Percentiles rank a stretch among this genome's conserved stretches.
phyloP scores from a whole-genome alignment of 2,329 filamentous ascomycete species.

The Chrysoporthe puriensis region DNA sequence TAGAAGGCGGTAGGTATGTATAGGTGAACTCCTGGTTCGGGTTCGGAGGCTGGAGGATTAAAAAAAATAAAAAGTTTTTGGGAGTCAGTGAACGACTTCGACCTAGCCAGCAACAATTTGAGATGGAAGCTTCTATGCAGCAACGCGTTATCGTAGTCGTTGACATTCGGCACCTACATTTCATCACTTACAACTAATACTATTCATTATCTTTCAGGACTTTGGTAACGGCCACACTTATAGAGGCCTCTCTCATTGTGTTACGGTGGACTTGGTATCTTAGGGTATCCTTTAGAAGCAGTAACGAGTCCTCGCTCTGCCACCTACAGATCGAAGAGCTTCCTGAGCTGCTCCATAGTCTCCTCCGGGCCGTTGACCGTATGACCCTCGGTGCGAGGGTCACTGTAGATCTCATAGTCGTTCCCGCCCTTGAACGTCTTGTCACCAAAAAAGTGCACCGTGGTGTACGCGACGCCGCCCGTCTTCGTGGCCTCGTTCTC shows the following conservation, averaged over 20 bases:
- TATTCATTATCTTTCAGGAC: not conserved
- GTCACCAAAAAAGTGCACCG: constrained; percentile 97
- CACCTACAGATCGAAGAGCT: constrained; percentile 68
- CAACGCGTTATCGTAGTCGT: not conserved
- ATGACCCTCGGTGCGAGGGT: constrained; percentile 83
- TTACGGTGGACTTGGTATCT: constrained; percentile 18
- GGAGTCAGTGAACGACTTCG: not conserved
- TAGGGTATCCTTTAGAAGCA: constrained; percentile 1
- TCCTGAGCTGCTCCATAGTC: constrained; percentile 77
- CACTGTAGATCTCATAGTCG: constrained; percentile 91
- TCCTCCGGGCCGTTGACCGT: constrained; percentile 80
- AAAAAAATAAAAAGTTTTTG: not conserved
- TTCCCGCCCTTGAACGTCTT: constrained; percentile 92
- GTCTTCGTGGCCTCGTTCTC: constrained; percentile 75
- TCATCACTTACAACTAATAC: no score
- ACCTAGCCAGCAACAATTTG: not conserved
- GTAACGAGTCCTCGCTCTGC: not conserved
- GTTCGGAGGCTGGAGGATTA: not conserved
- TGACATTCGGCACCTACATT: no score
- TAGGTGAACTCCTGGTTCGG: not conserved
- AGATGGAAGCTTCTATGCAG: not conserved
- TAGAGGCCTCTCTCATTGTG: not conserved
- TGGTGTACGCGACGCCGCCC: constrained; percentile 77
- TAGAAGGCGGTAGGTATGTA: not conserved
- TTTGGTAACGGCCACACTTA: no score